phyloP scores from a whole-genome alignment of 441 rosid species.

The Populus hybrid region DNA sequence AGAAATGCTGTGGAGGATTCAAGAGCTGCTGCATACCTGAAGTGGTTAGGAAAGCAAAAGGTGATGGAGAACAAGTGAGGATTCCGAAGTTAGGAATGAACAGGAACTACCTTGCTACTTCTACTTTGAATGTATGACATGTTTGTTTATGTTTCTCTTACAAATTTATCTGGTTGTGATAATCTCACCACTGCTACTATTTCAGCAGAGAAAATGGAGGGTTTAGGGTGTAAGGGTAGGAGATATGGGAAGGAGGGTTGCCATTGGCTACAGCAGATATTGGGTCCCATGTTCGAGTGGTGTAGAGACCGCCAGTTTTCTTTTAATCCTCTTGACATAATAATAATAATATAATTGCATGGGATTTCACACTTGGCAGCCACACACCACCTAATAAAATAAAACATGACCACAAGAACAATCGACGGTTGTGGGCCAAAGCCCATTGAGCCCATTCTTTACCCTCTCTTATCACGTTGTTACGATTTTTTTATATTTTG shows the following conservation, averaged over 20 bases:
- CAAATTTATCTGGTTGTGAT: neutral
- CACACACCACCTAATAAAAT: too few relatives aligned
- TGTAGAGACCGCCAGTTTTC: slow-evolving; percentile 27
- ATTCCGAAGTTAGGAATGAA: slow-evolving; percentile 9
- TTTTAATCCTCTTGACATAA: too few relatives aligned
- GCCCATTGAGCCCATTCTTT: too few relatives aligned
- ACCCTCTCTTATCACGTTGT: too few relatives aligned
- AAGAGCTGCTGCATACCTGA: slow-evolving; percentile 16
- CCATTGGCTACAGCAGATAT: slow-evolving; percentile 60
- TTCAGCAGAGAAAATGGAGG: slow-evolving; percentile 1
- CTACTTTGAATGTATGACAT: neutral
- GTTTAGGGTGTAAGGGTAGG: neutral
- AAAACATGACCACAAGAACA: too few relatives aligned
- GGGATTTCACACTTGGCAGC: too few relatives aligned
- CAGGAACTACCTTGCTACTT: neutral
- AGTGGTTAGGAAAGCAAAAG: neutral
- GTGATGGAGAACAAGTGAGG: slow-evolving; percentile 5
- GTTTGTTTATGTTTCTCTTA: neutral
- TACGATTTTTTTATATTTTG: too few relatives aligned
- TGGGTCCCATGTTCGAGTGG: slow-evolving; percentile 50
- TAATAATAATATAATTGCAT: too few relatives aligned
- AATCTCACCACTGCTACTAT: neutral
- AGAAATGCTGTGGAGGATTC: neutral
- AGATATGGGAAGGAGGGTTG: slow-evolving; percentile 51
- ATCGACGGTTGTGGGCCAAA: too few relatives aligned